Base-by-base conservation (phyloP, 371 early-diverging fungal genomes). In the Lichtheimia ramosa region DNA sequence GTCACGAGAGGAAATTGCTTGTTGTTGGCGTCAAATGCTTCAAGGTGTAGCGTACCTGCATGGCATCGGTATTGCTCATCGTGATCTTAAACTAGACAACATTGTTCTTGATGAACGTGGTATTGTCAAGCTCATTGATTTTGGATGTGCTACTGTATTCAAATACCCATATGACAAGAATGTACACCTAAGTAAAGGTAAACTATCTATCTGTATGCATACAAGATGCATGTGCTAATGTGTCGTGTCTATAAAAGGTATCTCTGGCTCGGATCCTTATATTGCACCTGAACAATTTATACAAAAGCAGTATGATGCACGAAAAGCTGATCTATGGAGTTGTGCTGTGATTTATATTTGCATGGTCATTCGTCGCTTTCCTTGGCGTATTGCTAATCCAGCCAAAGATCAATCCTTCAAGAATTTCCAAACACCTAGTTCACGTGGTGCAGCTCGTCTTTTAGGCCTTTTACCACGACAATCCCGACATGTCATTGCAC, bases 51-150 rank as follows among this genome's bases (percentile, higher is more conserved):
- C 73, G 28, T 87, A 91, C 58, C 64, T 94, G 34, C 89, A 89
- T 66, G 64, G 67, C 13, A 68, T 88, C 54, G 93, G 93, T 43
- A 87, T 95, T 52, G 90, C 90, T 3, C 95, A 95, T 66, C 81
- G 94, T 15, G 94, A 95, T 69, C 60, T 95, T 41, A 95, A 95
- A 63, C 83, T 92, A 5, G 95, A 94, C 58, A 94, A 95, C 70
- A 82, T 88, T 58, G 71, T 92, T 20, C 64, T 92, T 64, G 82
- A 82, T 43, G 86, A 83, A 53, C 71, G 69, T 6, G 86, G 89
- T 15, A 79, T 85, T 10, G 74, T 96, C 62, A 96, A 96, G 68
- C 85, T 95, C 50, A 90, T 92, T 23, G 97, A 97, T 70, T 96
- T 96, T 83, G 96, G 97, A n/a, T 90, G 88, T 42, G 89, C 95